Evolutionary conservation across 169 alveolate species (phyloP), one percentile per base, ranked within the genome.

Genomic region (Plasmodium sp.): DNA sequence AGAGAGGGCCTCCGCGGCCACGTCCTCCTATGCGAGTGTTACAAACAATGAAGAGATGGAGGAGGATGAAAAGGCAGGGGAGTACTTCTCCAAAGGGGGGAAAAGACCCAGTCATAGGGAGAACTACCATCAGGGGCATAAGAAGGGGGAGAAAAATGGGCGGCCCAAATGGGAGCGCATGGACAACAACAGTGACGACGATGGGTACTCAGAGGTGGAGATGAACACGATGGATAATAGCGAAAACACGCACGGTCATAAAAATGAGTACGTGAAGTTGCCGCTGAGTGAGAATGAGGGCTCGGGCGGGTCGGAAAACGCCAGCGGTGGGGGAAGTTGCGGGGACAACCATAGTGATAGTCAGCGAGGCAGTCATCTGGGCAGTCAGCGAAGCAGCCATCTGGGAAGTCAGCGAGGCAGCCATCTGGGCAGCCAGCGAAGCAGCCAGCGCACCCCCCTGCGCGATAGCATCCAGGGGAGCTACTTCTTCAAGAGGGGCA

Each of bases 221-320:
- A 58, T 90, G 41, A 51, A 90, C n/a, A 45, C 34, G 5, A 34
- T 74, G 18, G 51, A 54, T 33, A 39, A 67, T 56, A 71, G 62
- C n/a, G 83, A 62, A 36, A 33, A 33, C 9, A 27, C 2, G 18
- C 10, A 79, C 33, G 81, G 75, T 51, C 77, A 27, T 75, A 75
- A 85, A 22, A 77, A 80, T 34, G 83, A 80, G 73, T 90, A 90
- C 43, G 83, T 58, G 73, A 62, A 90, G 72, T 33, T 90, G n/a
- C 83, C 94, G 14, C 36, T 90, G 36, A 41, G 83, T 90, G 90
- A 90, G 16, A 67, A 80, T 51, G 91, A 90, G 34, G 31, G 72
- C 39, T 58, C 56, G 33, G 75, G 62, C 22, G 9, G 43, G 31
- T 51, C 80, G 71, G 85, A 85, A 9, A 67, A 67, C n/a, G 41